Base-by-base conservation (phyloP, 179 eudicot species). In the Drosera spatulata region DNA sequence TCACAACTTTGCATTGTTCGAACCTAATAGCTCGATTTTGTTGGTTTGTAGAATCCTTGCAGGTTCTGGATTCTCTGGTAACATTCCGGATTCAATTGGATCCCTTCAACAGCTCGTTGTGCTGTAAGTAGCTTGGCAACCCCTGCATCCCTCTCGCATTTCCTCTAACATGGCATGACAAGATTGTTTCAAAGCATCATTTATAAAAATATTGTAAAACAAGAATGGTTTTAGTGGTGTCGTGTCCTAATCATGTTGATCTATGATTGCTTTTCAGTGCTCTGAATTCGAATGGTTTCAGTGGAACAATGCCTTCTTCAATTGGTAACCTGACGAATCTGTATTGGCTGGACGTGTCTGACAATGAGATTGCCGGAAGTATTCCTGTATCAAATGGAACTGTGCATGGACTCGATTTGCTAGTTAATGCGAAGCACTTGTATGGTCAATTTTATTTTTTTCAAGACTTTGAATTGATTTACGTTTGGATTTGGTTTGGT, bases 261-360 rank as follows among this genome's bases (percentile, higher is more conserved):
- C 41, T 51, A 5, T 41, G 33, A 51, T 3, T 39, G 22, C 33
- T 58, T 3, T 73, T 68, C 82, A 91, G 98, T 74, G 71, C 87
- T 38, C 77, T 93, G 58, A 88, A 88, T 72, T 72, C 80, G 38
- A 93, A 86, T 67, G 58, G 71, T 73, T 86, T 93, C 68, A 77
- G 66, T 50, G 99, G 93, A 66, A 45, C 43, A 15, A 88, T 93
- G 65, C 99, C 99, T 13, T 62, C 82, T 64, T 70, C 90, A 37
- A 61, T 93, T 63, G 99, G 96, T 41, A 80, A 71, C 11, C 63
- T 93, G 39, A 61, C 76, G 12, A 80, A 79, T 3, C 91, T 93
- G 50, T 77, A 77, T 68, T 93, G 96, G 99, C 77, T 93, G 59
- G 96, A 93, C 66, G 60, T 91, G 43, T 79, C 93, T 11, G 83